Percentiles rank a stretch among this genome's conserved stretches.
Conservation (phyloP, 441 rosid genomes). For the Daphne laureola region DNA sequence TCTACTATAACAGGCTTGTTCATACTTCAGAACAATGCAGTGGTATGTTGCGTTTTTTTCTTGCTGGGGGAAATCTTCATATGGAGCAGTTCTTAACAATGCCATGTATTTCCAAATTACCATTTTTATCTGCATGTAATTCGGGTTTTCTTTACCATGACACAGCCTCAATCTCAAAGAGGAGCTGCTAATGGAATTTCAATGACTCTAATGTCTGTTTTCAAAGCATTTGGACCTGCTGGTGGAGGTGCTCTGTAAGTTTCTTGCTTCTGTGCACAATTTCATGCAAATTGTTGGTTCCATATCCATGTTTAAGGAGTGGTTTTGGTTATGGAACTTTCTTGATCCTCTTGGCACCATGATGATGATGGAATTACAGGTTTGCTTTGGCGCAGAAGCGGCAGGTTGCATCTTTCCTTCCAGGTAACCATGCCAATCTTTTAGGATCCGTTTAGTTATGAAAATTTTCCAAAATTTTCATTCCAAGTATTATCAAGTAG, state of each 20-base stretch:
- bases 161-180: conserved; percentile 50
- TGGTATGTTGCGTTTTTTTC: conserved; percentile 26
- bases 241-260: conserved; percentile 60
- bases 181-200: conserved; percentile 78
- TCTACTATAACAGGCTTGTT: conserved; percentile 47
- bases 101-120: not conserved
- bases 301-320: not conserved
- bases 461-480: too few species aligned
- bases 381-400: conserved; percentile 40
- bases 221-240: conserved; percentile 73
- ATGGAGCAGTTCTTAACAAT: not conserved
- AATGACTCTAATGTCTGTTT: conserved; percentile 68
- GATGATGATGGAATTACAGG: conserved; percentile 10
- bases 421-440: conserved; percentile 16
- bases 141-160: conserved; percentile 2
- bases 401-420: conserved; percentile 26
- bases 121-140: not conserved
- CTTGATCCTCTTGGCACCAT: not conserved
- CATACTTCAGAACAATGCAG: conserved; percentile 51
- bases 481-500: too few species aligned
- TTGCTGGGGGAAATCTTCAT: not conserved
- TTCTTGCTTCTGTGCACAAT: not conserved
- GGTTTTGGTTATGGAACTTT: not conserved
- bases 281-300: not conserved
- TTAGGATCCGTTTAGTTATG: too few species aligned